Evolutionary conservation across 192 early-diverging fungal genomes (phyloP), one percentile per base, ranked within the genome.

Genomic region (Coemansia sp.): DNA sequence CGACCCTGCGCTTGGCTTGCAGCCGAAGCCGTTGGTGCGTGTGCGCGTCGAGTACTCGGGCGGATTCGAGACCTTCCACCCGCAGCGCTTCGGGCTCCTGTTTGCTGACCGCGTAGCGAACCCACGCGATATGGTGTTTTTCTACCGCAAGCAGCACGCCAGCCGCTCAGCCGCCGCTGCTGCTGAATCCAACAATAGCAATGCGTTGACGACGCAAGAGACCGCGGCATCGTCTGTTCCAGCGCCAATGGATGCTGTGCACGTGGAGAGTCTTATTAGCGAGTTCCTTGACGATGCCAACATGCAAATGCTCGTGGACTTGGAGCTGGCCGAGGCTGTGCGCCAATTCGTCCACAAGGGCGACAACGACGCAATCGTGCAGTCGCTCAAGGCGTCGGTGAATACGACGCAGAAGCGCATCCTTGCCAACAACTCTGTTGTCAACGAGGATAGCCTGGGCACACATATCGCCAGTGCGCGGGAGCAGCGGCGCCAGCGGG

Each of bases 1-100:
- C 34, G 50, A 74, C 57, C 59, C 83, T 69, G 63, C 80, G 62
- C 46, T 84, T 67, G 42, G 70, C 29, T 15, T 55, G 5, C 86
- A 86, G 63, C 93, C 91, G 0, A 74, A 74, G 65, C 90, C 90
- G 7, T 61, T 97, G 32, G 83, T 97, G 34, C 83, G 95, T 5
- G 70, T 97, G 25, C 79, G 88, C n/a, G 93, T 97, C 33, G 93
- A 97, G 46, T 97, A 97, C 63, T 87, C 83, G 17, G 92, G 90
- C 61, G 92, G 90, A 0, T 97, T 86, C 64, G 83, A 85, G 48
- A 88, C 90, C 49, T 89, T 93, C 73, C 94, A 94, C 71, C 91
- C 93, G 9, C 87, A 91, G 73, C 83, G 89, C 14, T 97, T 97
- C 75, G 94, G 95, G 0, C 86, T 89, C 34, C 63, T 80, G 33